Conservation (phyloP, 1,139 yeast species). For the Yamadazyma buinensis region DNA sequence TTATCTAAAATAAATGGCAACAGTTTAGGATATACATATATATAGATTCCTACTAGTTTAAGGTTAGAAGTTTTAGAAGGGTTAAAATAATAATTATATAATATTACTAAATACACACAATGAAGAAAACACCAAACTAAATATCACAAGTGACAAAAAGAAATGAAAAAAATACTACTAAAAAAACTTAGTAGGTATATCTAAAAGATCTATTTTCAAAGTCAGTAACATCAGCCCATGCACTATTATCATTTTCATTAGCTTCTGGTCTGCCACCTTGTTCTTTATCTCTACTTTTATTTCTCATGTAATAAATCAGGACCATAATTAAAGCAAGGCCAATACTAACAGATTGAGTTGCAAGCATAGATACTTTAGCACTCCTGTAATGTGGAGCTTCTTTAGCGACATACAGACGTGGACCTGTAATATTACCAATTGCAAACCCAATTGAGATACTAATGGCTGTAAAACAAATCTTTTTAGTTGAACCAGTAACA, state of each 20-base stretch:
- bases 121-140: no score
- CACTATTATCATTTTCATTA: slow-evolving; percentile 16
- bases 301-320: slow-evolving; percentile 19
- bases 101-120: no score
- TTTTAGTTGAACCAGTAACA: slow-evolving; percentile 24
- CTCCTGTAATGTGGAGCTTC: slow-evolving; percentile 26
- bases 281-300: slow-evolving; percentile 18
- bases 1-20: no score
- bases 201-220: slow-evolving; percentile 30
- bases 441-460: slow-evolving; percentile 19
- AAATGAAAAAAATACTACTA: not conserved
- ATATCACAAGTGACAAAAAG: no score
- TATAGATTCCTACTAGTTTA: no score
- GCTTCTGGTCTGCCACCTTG: no score
- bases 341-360: slow-evolving; percentile 27
- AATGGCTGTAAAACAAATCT: slow-evolving; percentile 21
- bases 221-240: slow-evolving; percentile 33
- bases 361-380: slow-evolving; percentile 32
- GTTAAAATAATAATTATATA: no score
- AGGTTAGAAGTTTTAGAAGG: no score
- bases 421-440: slow-evolving; percentile 26
- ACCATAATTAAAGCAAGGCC: slow-evolving; percentile 26
- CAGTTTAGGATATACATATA: no score
- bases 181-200: slow-evolving; percentile 19
- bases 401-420: slow-evolving; percentile 28